These are phyloP conservation scores for Phytophthora pinifolia DNA, from an alignment of 352 stramenopile genomes.

Conservation along the genomic window DNA sequence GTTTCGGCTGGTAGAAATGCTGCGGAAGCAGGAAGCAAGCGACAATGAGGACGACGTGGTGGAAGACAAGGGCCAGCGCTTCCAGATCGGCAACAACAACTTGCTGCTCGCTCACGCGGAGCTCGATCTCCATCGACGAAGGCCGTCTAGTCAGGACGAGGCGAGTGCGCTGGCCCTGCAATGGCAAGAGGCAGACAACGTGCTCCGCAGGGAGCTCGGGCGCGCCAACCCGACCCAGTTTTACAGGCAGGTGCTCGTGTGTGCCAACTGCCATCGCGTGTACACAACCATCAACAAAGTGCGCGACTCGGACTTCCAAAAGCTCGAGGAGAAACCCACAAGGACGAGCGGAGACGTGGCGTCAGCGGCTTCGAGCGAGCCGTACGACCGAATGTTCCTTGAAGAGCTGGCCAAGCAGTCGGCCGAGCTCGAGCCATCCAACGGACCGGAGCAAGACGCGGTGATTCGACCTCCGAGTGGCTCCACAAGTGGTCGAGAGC, in stretches of 20 bases:
- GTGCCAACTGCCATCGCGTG: slow-evolving; percentile 69
- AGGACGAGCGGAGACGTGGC: not conserved
- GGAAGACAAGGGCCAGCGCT: slow-evolving; percentile 49
- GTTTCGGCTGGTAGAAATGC: slow-evolving; percentile 8
- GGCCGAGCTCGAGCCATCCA: slow-evolving; percentile 7
- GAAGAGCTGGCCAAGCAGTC: slow-evolving; percentile 66
- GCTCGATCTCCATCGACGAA: slow-evolving; percentile 45
- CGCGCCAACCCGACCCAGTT: slow-evolving; percentile 65
- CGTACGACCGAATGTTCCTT: slow-evolving; percentile 62
- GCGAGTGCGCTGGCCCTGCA: slow-evolving; percentile 28
- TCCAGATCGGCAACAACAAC: slow-evolving; percentile 79
- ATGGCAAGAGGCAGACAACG: slow-evolving; percentile 70
- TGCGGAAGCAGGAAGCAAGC: slow-evolving; percentile 7
- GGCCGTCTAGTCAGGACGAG: slow-evolving; percentile 8
- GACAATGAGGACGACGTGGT: slow-evolving; percentile 27
- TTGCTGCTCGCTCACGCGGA: slow-evolving; percentile 63
- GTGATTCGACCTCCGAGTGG: slow-evolving; percentile 14
- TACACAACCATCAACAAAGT: slow-evolving; percentile 60
- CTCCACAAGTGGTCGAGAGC: slow-evolving; percentile 16
- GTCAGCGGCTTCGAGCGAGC: slow-evolving; percentile 2
- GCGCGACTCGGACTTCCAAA: slow-evolving; percentile 53
- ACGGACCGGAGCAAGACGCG: slow-evolving; percentile 22
- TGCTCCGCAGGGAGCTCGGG: slow-evolving; percentile 63
- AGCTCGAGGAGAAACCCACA: too few relatives aligned
- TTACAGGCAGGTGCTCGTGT: slow-evolving; percentile 80